Evolutionary conservation across 352 stramenopile species (phyloP), one percentile per base, ranked within the genome.

Genomic region (Phytophthora pseudosyringae): DNA sequence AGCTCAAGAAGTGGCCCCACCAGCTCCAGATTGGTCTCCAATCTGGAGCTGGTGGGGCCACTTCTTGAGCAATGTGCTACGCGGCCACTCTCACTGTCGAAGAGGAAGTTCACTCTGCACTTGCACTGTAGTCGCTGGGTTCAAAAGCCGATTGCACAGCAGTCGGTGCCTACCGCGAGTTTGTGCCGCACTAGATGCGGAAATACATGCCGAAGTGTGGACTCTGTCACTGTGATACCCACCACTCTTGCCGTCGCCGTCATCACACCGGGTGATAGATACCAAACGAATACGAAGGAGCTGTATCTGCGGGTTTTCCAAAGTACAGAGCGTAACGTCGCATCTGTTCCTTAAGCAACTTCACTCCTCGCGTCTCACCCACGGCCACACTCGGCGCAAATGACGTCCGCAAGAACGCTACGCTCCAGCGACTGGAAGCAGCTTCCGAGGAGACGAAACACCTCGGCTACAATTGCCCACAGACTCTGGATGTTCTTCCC

Each of bases 71-170:
- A 33, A 7, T 40, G 52, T 29, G 12, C 41, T 4, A 60, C 52
- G 26, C 52, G 16, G 15, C 52, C 52, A n/a, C 8, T 45, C 4
- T 45, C 29, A 21, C 51, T 29, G 39, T 60, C 40, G 18, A 60
- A 45, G n/a, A 60, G 11, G n/a, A 60, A 50, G 4, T 7, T 44
- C n/a, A 51, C 12, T 4, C 28, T 33, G 52, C 40, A 60, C 16
- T 11, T 60, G 21, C n/a, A 44, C 2, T n/a, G 7, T 4, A 60
- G 28, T 8, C 29, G 33, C 40, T 50, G 39, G 39, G 3, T 18
- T 16, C 12, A 44, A 10, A 25, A 60, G 39, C 11, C 18, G 52
- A 11, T 51, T 16, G 13, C 52, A 6, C 11, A 13, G 3, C 26
- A 13, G 21, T 21, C 21, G 21, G 21, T 12, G 21, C 5, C 35